Evolutionary conservation across 257 asterid species (phyloP).

Genomic region (Solanum appendiculatum): DNA sequence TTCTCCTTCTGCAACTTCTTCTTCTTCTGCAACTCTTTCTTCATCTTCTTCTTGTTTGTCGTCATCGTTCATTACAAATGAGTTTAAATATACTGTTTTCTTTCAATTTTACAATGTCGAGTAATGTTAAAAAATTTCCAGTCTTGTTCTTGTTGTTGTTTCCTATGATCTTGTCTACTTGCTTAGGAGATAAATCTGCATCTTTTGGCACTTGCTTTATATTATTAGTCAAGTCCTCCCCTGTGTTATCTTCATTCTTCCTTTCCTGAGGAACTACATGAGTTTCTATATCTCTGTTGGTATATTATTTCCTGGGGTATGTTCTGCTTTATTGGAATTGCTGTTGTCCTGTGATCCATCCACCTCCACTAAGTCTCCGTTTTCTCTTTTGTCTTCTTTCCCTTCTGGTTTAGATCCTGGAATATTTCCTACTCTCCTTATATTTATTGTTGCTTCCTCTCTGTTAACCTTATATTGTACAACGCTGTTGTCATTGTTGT

Average conservation of each 20-base stretch:
- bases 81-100: too few species aligned
- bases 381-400: background rate
- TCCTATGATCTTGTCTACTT: background rate
- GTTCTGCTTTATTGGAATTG: background rate
- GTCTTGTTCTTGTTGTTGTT: too few species aligned
- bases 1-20: too few species aligned
- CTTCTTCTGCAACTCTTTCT: too few species aligned
- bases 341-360: background rate
- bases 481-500: too few species aligned
- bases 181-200: too few species aligned
- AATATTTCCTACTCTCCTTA: background rate
- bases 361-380: background rate
- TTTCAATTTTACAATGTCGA: too few species aligned
- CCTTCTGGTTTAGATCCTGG: background rate
- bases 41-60: too few species aligned
- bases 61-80: too few species aligned
- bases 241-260: background rate
- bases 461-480: background rate
- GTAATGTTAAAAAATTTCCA: too few species aligned
- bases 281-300: background rate
- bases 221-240: background rate
- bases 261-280: background rate
- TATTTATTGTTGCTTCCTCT: background rate
- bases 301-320: background rate
- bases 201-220: background rate